Evolutionary conservation across 345 rosid genomes (phyloP).

Genomic region (Anacardium occidentale): DNA sequence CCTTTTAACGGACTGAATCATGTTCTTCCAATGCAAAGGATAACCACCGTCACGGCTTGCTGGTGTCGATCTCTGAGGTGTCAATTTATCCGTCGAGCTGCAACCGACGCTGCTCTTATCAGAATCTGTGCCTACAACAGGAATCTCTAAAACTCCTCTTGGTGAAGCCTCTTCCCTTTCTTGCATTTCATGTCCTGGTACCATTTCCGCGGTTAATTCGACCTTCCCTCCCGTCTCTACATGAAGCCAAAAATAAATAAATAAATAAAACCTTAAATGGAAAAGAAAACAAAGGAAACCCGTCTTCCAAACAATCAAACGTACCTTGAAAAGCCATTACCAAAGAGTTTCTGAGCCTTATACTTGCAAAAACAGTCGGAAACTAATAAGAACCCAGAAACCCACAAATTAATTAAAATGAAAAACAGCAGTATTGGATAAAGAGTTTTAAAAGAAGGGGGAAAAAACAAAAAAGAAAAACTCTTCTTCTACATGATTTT

Average conservation of each 20-base stretch:
- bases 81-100: constrained; percentile 42
- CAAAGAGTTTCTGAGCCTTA: constrained; percentile 5
- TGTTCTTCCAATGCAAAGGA: constrained; percentile 53
- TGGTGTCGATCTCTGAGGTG: constrained; percentile 12
- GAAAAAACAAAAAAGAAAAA: too few relatives aligned
- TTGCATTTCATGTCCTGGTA: constrained; percentile 3
- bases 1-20: constrained; percentile 54
- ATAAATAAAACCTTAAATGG: neutral
- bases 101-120: constrained; percentile 40
- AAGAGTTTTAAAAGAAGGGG: constrained; percentile 2
- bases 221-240: constrained; percentile 38
- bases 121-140: constrained; percentile 40
- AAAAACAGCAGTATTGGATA: neutral
- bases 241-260: neutral
- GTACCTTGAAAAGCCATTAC: constrained; percentile 32
- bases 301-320: neutral
- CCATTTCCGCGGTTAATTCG: constrained; percentile 32
- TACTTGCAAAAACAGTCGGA: neutral
- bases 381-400: neutral
- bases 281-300: neutral
- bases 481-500: constrained; percentile 3
- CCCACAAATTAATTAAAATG: neutral
- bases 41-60: constrained; percentile 22
- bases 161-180: constrained; percentile 44
- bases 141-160: constrained; percentile 59